phyloP scores from a whole-genome alignment of 2,329 filamentous ascomycete species.

The Fusarium staphyleae region DNA sequence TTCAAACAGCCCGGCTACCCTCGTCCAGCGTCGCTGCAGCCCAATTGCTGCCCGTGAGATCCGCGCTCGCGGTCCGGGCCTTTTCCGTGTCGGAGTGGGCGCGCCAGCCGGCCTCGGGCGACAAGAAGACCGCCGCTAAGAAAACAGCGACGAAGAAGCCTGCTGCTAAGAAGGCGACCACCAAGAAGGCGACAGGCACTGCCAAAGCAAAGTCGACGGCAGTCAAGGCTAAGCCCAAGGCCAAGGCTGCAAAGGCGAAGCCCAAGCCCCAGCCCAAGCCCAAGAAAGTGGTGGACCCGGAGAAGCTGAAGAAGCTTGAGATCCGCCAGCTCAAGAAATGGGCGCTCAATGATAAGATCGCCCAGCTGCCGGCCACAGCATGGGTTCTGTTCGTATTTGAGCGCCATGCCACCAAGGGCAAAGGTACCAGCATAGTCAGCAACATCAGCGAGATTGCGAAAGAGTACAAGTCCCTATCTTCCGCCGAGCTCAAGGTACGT shows the following conservation, averaged over 20 bases:
- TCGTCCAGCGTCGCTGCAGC: slow-evolving; percentile 34
- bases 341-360: slow-evolving; percentile 52
- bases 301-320: slow-evolving; percentile 44
- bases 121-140: slow-evolving; percentile 30
- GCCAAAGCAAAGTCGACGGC: slow-evolving; percentile 15
- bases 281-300: slow-evolving; percentile 37
- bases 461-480: slow-evolving; percentile 48
- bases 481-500: slow-evolving; percentile 54
- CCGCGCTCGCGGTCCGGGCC: slow-evolving; percentile 37
- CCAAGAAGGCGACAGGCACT: slow-evolving; percentile 24
- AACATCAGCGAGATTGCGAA: slow-evolving; percentile 36
- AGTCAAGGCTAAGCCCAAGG: slow-evolving; percentile 28
- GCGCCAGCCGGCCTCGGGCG: slow-evolving; percentile 35
- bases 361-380: slow-evolving; percentile 39
- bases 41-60: slow-evolving; percentile 30
- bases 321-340: slow-evolving; percentile 49
- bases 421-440: slow-evolving; percentile 5
- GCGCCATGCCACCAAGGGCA: slow-evolving; percentile 31
- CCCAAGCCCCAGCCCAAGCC: slow-evolving; percentile 3
- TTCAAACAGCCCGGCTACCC: slow-evolving; percentile 37
- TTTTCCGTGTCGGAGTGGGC: slow-evolving; percentile 45
- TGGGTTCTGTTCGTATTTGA: slow-evolving; percentile 52
- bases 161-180: slow-evolving; percentile 35
- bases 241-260: slow-evolving; percentile 14
- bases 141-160: no score